These are phyloP conservation scores for Cutaneotrichosporon cyanovorans DNA, from an alignment of 1,284 basidiomycete species.

Conservation along the genomic window DNA sequence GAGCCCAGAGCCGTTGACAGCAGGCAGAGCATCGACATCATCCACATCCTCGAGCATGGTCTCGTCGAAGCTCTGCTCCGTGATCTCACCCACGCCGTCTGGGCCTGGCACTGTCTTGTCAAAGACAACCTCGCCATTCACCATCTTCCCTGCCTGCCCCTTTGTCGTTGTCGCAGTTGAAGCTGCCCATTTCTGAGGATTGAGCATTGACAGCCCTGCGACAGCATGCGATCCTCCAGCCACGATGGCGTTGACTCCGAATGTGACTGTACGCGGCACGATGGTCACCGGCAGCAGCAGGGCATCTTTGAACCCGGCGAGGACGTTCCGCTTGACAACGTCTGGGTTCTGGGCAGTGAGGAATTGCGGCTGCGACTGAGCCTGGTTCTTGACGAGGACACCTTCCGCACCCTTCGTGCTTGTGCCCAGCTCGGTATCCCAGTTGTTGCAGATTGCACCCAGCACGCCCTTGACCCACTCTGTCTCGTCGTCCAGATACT, in stretches of 20 bases:
- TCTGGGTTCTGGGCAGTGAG: constrained; percentile 80
- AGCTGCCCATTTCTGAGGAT: constrained; percentile 69
- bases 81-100: constrained; percentile 3
- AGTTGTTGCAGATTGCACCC: constrained; percentile 65
- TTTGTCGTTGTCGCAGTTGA: constrained; percentile 9
- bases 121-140: constrained; percentile 49
- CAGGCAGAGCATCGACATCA: constrained; percentile 7
- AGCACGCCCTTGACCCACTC: constrained; percentile 70
- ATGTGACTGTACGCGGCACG: constrained; percentile 71
- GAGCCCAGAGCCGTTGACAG: constrained; percentile 1
- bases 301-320: constrained; percentile 83
- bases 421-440: constrained; percentile 53
- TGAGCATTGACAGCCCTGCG: constrained; percentile 76
- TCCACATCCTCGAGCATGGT: too few species aligned
- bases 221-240: constrained; percentile 63
- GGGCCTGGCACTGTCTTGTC: constrained; percentile 55
- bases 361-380: constrained; percentile 51
- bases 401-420: constrained; percentile 1
- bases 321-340: constrained; percentile 81
- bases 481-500: constrained; percentile 89
- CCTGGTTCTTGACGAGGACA: neutral
- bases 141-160: constrained; percentile 17
- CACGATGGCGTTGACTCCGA: constrained; percentile 62
- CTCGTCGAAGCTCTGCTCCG: constrained; percentile 5
- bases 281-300: constrained; percentile 90